Evolutionary conservation across 164 flowering plant species (phyloP).

Genomic region (Piper longum): DNA sequence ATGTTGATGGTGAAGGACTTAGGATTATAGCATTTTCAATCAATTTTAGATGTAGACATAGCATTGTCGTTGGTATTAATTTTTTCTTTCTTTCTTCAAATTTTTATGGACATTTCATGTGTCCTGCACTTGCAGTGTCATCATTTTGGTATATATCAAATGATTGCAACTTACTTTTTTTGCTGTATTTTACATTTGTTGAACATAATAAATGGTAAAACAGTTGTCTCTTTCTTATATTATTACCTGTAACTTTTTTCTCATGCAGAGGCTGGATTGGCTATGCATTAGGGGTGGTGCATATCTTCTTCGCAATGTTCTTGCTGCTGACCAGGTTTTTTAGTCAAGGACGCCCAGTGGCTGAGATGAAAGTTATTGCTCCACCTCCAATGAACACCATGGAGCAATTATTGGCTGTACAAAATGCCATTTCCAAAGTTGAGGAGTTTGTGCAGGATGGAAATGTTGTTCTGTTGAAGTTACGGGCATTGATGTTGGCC

Average conservation of each 20-base stretch:
- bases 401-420: conserved; percentile 94
- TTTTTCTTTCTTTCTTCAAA: no score
- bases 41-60: no score
- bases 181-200: no score
- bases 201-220: no score
- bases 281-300: conserved; percentile 29
- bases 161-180: no score
- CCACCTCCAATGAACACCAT: conserved; percentile 79
- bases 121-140: no score
- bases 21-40: no score
- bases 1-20: no score
- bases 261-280: conserved; percentile 64
- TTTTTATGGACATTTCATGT: no score
- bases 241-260: neutral
- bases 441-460: conserved; percentile 77
- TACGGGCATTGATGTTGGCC: conserved; percentile 57
- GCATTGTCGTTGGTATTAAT: no score
- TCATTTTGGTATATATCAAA: no score
- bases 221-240: neutral
- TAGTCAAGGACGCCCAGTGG: conserved; percentile 42
- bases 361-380: conserved; percentile 51
- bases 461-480: conserved; percentile 66
- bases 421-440: conserved; percentile 60
- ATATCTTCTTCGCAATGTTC: conserved; percentile 38
- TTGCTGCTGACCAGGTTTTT: conserved; percentile 44